Evolutionary conservation across 1,139 yeast species (phyloP).

Genomic region (Scheffersomyces lignicola): DNA sequence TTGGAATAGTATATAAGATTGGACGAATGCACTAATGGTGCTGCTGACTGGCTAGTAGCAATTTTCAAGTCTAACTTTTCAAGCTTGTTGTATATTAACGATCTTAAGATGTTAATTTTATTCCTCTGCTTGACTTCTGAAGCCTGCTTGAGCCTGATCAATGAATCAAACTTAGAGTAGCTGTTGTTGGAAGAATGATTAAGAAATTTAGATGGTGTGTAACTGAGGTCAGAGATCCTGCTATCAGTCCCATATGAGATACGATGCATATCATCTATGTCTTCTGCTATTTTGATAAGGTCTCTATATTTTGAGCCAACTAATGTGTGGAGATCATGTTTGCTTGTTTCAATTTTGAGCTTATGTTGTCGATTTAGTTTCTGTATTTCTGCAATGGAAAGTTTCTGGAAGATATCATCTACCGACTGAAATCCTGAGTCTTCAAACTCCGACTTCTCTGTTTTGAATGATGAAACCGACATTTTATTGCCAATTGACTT

Average conservation of each 20-base stretch:
- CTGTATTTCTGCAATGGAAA: conserved; percentile 37
- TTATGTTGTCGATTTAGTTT: conserved; percentile 30
- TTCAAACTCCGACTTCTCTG: too few relatives aligned
- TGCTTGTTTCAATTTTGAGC: conserved; percentile 18
- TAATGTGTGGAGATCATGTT: conserved; percentile 49
- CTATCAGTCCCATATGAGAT: conserved; percentile 31
- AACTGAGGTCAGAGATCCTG: conserved; percentile 33
- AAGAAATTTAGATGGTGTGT: conserved; percentile 29
- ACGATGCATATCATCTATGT: conserved; percentile 55
- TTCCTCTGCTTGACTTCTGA: conserved; percentile 16
- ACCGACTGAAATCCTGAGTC: neutral
- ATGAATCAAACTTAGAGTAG: conserved; percentile 21
- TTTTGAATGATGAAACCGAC: too few relatives aligned
- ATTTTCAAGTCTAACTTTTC: conserved; percentile 19
- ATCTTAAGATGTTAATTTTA: conserved; percentile 24
- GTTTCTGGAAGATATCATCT: conserved; percentile 37
- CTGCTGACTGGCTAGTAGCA: conserved; percentile 9
- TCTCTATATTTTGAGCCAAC: conserved; percentile 72
- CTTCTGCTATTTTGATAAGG: conserved; percentile 66
- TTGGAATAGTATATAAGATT: conserved; percentile 35
- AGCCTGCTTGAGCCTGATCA: conserved; percentile 17
- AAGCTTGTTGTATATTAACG: conserved; percentile 29
- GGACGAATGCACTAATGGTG: conserved; percentile 25
- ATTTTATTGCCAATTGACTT: too few relatives aligned
- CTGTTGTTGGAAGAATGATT: conserved; percentile 23